phyloP scores from a whole-genome alignment of 306 rosid genomes.

The Pterocarpus macrocarpus region DNA sequence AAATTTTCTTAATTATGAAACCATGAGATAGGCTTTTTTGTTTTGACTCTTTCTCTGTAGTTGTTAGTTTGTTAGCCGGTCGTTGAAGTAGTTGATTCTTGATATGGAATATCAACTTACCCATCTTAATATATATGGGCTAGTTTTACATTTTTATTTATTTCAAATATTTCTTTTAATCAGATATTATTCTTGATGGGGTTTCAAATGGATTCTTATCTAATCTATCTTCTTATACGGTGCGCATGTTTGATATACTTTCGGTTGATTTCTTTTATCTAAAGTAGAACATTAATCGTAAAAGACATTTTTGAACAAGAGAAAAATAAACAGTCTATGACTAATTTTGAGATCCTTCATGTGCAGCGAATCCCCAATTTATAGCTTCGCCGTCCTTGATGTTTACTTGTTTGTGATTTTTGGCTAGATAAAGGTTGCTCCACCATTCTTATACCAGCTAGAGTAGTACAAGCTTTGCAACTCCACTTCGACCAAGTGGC shows the following conservation, averaged over 20 bases:
- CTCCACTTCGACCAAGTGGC: constrained; percentile 82
- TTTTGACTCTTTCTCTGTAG: not conserved
- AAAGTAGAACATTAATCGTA: too few species aligned
- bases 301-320: not conserved
- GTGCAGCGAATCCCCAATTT: not conserved
- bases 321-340: not conserved
- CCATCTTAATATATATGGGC: too few species aligned
- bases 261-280: too few species aligned
- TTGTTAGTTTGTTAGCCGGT: constrained; percentile 29
- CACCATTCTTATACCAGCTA: constrained; percentile 85
- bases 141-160: not conserved
- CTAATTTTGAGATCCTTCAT: constrained; percentile 9
- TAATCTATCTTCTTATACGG: not conserved
- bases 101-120: constrained; percentile 43
- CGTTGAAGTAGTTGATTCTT: constrained; percentile 46
- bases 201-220: constrained; percentile 31
- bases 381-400: not conserved
- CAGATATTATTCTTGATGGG: constrained; percentile 11
- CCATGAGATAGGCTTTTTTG: not conserved
- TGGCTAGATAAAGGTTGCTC: constrained; percentile 61
- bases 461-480: constrained; percentile 88
- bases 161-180: not conserved
- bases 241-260: too few species aligned
- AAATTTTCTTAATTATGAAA: too few species aligned
- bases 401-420: not conserved